phyloP scores from a whole-genome alignment of 1,284 basidiomycete genomes.

The Cutaneotrichosporon cutaneum region DNA sequence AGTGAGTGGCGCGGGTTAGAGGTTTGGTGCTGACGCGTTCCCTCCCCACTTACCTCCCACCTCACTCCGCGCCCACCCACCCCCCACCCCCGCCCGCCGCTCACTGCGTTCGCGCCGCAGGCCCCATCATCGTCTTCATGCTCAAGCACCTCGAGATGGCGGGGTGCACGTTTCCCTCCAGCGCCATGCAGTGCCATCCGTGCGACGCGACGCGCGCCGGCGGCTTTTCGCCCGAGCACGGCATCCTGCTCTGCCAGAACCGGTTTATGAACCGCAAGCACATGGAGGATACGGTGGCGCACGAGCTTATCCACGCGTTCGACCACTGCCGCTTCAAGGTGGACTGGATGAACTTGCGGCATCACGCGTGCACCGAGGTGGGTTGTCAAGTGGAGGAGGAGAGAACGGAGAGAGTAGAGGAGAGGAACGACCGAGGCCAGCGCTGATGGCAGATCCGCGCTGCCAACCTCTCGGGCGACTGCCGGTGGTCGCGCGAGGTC shows the following conservation, averaged over 20 bases:
- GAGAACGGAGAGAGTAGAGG: neutral
- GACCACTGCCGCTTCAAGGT: constrained; percentile 93
- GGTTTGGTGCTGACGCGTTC: neutral
- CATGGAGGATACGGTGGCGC: constrained; percentile 88
- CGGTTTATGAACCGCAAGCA: constrained; percentile 76
- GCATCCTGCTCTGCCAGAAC: constrained; percentile 80
- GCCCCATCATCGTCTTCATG: constrained; percentile 82
- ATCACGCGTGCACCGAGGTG: constrained; percentile 95
- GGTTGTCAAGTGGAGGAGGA: constrained; percentile 35
- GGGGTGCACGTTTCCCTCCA: constrained; percentile 63
- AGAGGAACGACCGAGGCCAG: neutral
- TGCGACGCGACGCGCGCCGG: constrained; percentile 73
- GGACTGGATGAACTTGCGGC: constrained; percentile 83
- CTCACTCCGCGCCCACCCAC: too few relatives aligned
- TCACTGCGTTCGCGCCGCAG: constrained; percentile 53
- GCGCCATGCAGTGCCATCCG: constrained; percentile 76
- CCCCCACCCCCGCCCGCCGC: too few relatives aligned
- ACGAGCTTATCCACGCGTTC: constrained; percentile 95
- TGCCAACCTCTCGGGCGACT: constrained; percentile 89
- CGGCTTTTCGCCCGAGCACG: constrained; percentile 75
- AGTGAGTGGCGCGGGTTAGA: constrained; percentile 44
- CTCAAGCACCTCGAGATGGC: constrained; percentile 73
- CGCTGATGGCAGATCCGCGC: constrained; percentile 73
- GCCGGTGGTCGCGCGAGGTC: constrained; percentile 76
- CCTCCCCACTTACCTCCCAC: too few relatives aligned